Percentiles rank a stretch among this genome's conserved stretches.
Evolutionary conservation across 75 land plant species (phyloP).

Genomic region (Azolla pinnata): DNA sequence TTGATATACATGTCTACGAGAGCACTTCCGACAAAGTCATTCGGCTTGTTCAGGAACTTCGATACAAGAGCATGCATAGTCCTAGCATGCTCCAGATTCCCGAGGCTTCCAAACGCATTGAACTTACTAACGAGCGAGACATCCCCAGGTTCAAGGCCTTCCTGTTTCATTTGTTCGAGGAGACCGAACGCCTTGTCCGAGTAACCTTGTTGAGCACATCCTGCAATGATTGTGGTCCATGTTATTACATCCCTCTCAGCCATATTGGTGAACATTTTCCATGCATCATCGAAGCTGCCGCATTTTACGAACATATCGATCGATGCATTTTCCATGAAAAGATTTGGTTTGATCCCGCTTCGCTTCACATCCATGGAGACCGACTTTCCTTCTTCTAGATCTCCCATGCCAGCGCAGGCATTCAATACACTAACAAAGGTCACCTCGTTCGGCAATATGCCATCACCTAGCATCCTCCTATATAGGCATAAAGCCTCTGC

Average conservation of each 20-base stretch:
- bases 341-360: slow-evolving; percentile 26
- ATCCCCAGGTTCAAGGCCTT: slow-evolving; percentile 40
- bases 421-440: slow-evolving; percentile 26
- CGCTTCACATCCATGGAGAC: slow-evolving; percentile 21
- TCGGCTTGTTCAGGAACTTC: slow-evolving; percentile 1
- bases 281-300: slow-evolving; percentile 43
- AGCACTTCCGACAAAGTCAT: slow-evolving; percentile 6
- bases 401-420: slow-evolving; percentile 51
- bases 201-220: slow-evolving; percentile 49
- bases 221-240: slow-evolving; percentile 52
- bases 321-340: slow-evolving; percentile 34
- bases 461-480: slow-evolving; percentile 22
- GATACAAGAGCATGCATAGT: slow-evolving; percentile 15
- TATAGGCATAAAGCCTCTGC: slow-evolving; percentile 17
- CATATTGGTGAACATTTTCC: slow-evolving; percentile 28
- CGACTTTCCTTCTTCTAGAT: slow-evolving; percentile 32
- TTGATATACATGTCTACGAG: slow-evolving; percentile 23
- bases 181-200: slow-evolving; percentile 47
- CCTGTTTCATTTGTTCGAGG: slow-evolving; percentile 38
- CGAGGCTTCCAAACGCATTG: slow-evolving; percentile 18
- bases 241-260: slow-evolving; percentile 33
- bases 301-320: slow-evolving; percentile 68
- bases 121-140: slow-evolving; percentile 45
- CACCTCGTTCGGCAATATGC: slow-evolving; percentile 19
- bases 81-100: slow-evolving; percentile 20